Percentiles rank a stretch among this genome's conserved stretches.
These are phyloP conservation scores for Ophiostoma fasciatum DNA, from an alignment of 2,329 filamentous ascomycete species.

Conservation along the genomic window DNA sequence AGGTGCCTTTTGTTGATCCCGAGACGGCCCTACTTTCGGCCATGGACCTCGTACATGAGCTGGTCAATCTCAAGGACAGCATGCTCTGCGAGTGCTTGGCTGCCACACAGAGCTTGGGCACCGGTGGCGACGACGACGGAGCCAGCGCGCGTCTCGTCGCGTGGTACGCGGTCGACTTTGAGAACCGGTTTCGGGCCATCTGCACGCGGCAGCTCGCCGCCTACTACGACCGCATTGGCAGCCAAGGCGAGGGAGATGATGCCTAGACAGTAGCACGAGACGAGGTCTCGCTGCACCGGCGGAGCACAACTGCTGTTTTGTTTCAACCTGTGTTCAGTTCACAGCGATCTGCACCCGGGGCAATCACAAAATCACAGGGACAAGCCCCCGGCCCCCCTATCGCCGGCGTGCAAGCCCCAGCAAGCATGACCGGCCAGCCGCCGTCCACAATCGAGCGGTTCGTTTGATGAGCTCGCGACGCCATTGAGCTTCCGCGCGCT, in stretches of 20 bases:
- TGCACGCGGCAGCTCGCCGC: background rate
- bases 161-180: constrained; percentile 8
- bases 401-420: background rate
- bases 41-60: constrained; percentile 5
- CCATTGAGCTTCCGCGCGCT: background rate
- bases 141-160: constrained; percentile 7
- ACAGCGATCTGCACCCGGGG: constrained; percentile 10
- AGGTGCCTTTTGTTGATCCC: background rate
- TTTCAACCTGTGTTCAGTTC: too few relatives aligned
- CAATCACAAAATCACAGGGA: too few relatives aligned
- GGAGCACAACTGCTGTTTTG: too few relatives aligned
- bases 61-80: constrained; percentile 1
- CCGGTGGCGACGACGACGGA: background rate
- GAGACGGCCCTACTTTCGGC: background rate
- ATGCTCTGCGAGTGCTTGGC: constrained; percentile 8
- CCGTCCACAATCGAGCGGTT: too few relatives aligned
- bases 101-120: constrained; percentile 1
- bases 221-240: too few relatives aligned
- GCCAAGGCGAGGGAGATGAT: too few relatives aligned
- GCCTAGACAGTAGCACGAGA: too few relatives aligned
- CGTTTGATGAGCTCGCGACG: background rate
- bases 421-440: too few relatives aligned
- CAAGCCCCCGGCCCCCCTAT: background rate
- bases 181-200: background rate
- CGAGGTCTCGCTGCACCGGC: too few relatives aligned